Base-by-base conservation (phyloP, 176 grass and related monocot genomes). In the Phragmites australis region DNA sequence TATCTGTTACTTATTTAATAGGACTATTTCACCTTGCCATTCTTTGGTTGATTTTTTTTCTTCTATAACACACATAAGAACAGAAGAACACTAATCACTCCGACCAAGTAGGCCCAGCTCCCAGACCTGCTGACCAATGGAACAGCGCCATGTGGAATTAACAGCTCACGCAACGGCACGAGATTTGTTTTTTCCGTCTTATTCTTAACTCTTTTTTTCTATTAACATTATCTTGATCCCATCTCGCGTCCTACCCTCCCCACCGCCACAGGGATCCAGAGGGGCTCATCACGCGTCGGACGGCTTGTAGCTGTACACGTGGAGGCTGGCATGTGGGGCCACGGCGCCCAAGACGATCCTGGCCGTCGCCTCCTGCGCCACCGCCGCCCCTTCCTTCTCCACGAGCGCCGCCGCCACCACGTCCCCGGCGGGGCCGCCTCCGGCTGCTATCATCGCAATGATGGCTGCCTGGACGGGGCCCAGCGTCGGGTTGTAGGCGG, bases 401-500 rank as follows among this genome's bases (percentile, higher is more conserved):
- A 94, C 95, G 37, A 97, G 88, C 55, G 88, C 89, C 60, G 92
- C 95, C 83, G 85, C 95, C 77, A 82, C 83, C 23, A 85, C 74
- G 13, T 85, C 83, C 6, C 74, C 77, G 40, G 74, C 53, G 47
- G 13, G 27, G 17, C 79, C 76, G 23, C 72, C 85, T 16, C 82
- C 85, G 7, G 69, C 80, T 1, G 68, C 88, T 5, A 88, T 32
- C 87, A 90, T 90, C 56, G 89, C 90, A 5, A 97, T 76, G 87
- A 94, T 92, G 79, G 92, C 95, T 31, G 88, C 53, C 95, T 97
- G 95, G 31, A 92, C 79, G 43, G 95, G 95, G 14, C 92, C 89
- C n/a, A 97, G 87, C 8, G 89, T 94, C 9, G 95, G 95, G 77
- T 97, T 97, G 76, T 94, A 97, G 29, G 95, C 95, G 3, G 95